phyloP scores from a whole-genome alignment of 2,329 filamentous ascomycete species.

The Exophiala sp. region DNA sequence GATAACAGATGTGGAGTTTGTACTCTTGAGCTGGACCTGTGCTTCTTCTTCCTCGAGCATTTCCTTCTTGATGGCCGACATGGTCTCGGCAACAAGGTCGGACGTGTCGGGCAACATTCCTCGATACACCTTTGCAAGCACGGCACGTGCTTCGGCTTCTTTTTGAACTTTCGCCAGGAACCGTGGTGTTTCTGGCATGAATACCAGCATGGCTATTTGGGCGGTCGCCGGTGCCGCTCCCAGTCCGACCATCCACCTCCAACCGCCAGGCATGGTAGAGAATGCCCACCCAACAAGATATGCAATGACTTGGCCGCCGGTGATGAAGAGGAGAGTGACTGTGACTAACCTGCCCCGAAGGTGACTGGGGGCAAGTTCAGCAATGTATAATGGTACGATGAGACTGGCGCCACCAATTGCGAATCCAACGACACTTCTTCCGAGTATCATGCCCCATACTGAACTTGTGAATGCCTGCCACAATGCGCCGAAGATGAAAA shows the following conservation, averaged over 20 bases:
- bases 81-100: slow-evolving; percentile 55
- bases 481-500: slow-evolving; percentile 45
- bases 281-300: slow-evolving; percentile 81
- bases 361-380: slow-evolving; percentile 74
- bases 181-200: slow-evolving; percentile 83
- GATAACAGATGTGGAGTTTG: slow-evolving; percentile 10
- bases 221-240: slow-evolving; percentile 72
- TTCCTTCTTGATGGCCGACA: slow-evolving; percentile 70
- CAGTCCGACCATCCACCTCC: slow-evolving; percentile 89
- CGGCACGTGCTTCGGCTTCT: slow-evolving; percentile 57
- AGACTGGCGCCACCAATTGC: slow-evolving; percentile 59
- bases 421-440: slow-evolving; percentile 46
- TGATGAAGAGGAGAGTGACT: slow-evolving; percentile 77
- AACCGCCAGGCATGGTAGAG: slow-evolving; percentile 60
- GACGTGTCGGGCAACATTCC: slow-evolving; percentile 34
- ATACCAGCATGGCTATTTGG: slow-evolving; percentile 64
- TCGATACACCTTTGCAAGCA: slow-evolving; percentile 65
- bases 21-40: slow-evolving; percentile 16
- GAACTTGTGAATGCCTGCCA: slow-evolving; percentile 40
- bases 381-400: slow-evolving; percentile 83
- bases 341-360: slow-evolving; percentile 78
- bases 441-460: slow-evolving; percentile 46
- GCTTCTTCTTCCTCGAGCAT: slow-evolving; percentile 65
- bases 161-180: slow-evolving; percentile 74
- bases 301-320: slow-evolving; percentile 81